Evolutionary conservation across 345 rosid species (phyloP), one percentile per base, ranked within the genome.

Genomic region (Eucalyptus paniculata): DNA sequence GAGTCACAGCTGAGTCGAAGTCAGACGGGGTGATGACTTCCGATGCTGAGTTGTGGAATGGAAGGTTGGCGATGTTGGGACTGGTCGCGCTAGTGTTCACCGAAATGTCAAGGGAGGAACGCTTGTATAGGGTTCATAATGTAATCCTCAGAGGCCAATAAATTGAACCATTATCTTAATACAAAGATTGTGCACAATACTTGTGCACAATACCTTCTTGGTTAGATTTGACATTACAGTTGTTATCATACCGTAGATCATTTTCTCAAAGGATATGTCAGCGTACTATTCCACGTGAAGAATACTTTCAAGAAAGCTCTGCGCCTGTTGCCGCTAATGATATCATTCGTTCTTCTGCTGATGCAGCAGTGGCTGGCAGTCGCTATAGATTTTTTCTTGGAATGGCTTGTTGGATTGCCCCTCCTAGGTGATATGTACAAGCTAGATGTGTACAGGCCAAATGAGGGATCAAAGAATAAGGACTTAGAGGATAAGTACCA

Each of bases 21-120:
- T 93, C 98, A 6, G 89, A 92, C 0, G 98, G 95, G 65, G 2
- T 96, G 7, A 95, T 95, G 99, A 97, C 97, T 1, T 96, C 99
- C 21, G 93, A 96, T 82, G 98, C 99, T 6, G 98, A 97, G 94
- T 86, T 95, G 14, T 94, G 96, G 99, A 97, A 96, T 58, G 99
- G 99, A 0, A 96, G 98, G 65, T 88, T 97, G 1, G 99, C 99
- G 0, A 95, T 97, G 99, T 80, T 96, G 23, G 99, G 99, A 54
- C 90, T 96, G 42, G 93, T 96, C 6, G 98, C 98, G 12, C 89
- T 97, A 88, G 98, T 98, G 1, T 92, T 93, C 90, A 95, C 99
- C 0, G 98, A 97, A 91, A 86, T 56, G 95, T 96, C 5, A 94
- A 93, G 90, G 98, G 98, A 4, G 95, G 98, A 19, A 88, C 94